A percentile compares a stretch with the other conserved stretches of the same genome.
These are phyloP conservation scores for Lipomyces lipofer DNA, from an alignment of 805 yeast genomes.

Conservation along the genomic window DNA sequence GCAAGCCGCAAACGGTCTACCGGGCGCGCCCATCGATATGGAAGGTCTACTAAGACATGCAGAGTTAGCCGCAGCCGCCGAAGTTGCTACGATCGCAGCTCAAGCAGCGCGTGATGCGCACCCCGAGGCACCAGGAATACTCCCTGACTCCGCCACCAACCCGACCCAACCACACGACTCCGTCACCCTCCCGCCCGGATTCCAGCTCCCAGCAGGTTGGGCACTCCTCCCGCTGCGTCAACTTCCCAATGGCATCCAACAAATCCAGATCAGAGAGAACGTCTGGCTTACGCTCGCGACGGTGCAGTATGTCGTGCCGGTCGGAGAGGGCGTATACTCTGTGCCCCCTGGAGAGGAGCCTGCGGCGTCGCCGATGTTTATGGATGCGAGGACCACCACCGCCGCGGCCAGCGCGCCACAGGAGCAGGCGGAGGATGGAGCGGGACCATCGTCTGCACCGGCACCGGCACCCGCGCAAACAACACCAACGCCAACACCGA, in stretches of 20 bases:
- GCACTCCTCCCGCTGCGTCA: slow-evolving; percentile 35
- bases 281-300: slow-evolving; percentile 29
- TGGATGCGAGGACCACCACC: too few species aligned
- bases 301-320: slow-evolving; percentile 27
- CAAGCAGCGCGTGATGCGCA: too few species aligned
- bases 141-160: not conserved
- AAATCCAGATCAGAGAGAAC: slow-evolving; percentile 27
- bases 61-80: too few species aligned
- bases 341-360: slow-evolving; percentile 24
- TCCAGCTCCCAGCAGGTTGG: slow-evolving; percentile 30
- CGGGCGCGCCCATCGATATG: too few species aligned
- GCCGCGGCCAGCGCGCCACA: not conserved
- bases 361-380: too few species aligned
- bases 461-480: not conserved
- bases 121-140: not conserved
- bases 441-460: not conserved
- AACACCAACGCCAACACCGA: not conserved
- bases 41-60: too few species aligned
- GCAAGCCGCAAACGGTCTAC: too few species aligned
- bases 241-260: slow-evolving; percentile 25
- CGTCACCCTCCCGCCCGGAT: slow-evolving; percentile 21
- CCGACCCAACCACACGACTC: slow-evolving; percentile 2
- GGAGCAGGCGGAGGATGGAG: not conserved
- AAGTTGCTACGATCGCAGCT: too few species aligned
- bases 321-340: slow-evolving; percentile 18